Evolutionary conservation across 306 rosid species (phyloP), one percentile per base, ranked within the genome.

Genomic region (Quercus wislizeni): DNA sequence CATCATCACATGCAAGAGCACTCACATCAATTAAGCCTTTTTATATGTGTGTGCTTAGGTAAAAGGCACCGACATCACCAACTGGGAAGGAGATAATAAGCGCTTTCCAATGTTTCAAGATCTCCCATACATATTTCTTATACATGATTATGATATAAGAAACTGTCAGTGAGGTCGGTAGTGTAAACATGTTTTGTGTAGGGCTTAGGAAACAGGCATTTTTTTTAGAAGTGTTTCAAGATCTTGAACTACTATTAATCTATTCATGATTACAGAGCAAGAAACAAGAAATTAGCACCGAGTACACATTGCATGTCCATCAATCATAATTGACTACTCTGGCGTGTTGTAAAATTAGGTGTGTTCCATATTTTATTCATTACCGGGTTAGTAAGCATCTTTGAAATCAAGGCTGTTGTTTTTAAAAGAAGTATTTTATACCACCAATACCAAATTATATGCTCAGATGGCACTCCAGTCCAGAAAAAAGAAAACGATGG

Each of bases 31-130:
- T 31, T 6, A 65, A 18, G 23, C 69, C 46, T 1, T 31, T 19
- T 74, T 51, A n/a, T 25, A 20, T 21, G 27, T 35, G 80, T 52
- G 10, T 27, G 13, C 43, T 27, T 43, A 1, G 56, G 25, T 19
- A 56, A 64, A 17, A 76, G 20, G 73, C 80, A 76, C 78, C 64
- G 72, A 76, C 82, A 4, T 59, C 25, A 52, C 77, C 81, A 35
- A 25, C 43, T 52, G 20, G 5, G 57, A 75, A 35, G 58, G 35
- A 59, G 46, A 41, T 41, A 8, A 75, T 54, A 8, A 58, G 20
- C 30, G 20, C 81, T 51, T 71, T 31, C 27, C 38, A 59, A 18
- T 56, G 59, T 27, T 33, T 49, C 20, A 55, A 77, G n/a, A 55
- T 77, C 67, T 65, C 73, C 28, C 65, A 55, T 67, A 15, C 21